Conservation (phyloP, 768 basidiomycete genomes). For the Xanthoconium stramineum region DNA sequence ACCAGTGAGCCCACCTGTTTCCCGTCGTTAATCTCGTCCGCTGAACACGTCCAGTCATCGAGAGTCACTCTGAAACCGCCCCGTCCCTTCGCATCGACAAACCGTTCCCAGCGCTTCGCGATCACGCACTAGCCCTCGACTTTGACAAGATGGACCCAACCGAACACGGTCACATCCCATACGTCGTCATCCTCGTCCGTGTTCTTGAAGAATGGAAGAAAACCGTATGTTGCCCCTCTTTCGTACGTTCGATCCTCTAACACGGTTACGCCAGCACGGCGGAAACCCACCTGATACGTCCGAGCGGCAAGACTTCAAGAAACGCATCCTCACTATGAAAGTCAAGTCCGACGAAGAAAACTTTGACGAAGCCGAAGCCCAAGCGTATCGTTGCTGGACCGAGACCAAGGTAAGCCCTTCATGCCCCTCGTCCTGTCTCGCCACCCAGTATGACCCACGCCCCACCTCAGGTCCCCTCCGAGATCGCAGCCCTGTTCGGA, state of each 20-base stretch:
- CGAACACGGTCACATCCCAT: slow-evolving; percentile 88
- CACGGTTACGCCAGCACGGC: slow-evolving; percentile 50
- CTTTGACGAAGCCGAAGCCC: slow-evolving; percentile 89
- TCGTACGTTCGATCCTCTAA: background rate
- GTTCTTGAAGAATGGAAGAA: slow-evolving; percentile 82
- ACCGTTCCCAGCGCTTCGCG: slow-evolving; percentile 79
- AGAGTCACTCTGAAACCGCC: slow-evolving; percentile 76
- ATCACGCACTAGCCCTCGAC: slow-evolving; percentile 69
- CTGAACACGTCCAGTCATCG: slow-evolving; percentile 59
- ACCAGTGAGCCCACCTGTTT: slow-evolving; percentile 50
- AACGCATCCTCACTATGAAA: slow-evolving; percentile 56
- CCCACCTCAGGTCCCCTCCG: slow-evolving; percentile 54
- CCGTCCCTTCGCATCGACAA: slow-evolving; percentile 83
- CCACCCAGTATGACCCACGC: background rate
- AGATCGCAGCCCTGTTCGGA: slow-evolving; percentile 60
- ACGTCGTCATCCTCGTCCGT: slow-evolving; percentile 83
- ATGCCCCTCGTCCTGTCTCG: background rate
- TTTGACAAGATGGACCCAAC: slow-evolving; percentile 80
- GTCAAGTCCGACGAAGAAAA: slow-evolving; percentile 90
- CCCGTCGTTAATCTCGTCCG: background rate
- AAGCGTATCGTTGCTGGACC: slow-evolving; percentile 81
- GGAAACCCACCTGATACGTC: slow-evolving; percentile 51
- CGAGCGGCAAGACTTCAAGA: slow-evolving; percentile 81
- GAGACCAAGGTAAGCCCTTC: slow-evolving; percentile 39
- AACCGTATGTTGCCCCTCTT: slow-evolving; percentile 43